Evolutionary conservation across 2,329 filamentous ascomycete genomes (phyloP).

Genomic region (Scorias spongiosa): DNA sequence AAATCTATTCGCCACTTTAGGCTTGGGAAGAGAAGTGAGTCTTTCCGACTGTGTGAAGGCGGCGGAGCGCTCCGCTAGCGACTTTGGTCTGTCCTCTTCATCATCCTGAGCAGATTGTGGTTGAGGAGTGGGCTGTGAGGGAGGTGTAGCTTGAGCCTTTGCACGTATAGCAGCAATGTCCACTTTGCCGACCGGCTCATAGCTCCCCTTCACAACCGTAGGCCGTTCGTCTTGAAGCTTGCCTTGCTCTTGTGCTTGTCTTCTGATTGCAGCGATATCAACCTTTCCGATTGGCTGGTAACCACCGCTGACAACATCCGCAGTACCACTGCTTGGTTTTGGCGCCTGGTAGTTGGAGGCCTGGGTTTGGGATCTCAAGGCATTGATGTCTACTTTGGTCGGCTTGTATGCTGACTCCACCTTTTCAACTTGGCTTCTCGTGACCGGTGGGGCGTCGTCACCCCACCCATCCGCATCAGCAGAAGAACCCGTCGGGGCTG

Average conservation of each 20-base stretch:
- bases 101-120: slow-evolving; percentile 26
- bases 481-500: slow-evolving; percentile 32
- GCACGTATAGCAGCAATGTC: slow-evolving; percentile 91
- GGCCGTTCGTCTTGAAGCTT: slow-evolving; percentile 57
- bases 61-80: slow-evolving; percentile 59
- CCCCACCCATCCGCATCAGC: slow-evolving; percentile 88
- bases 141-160: slow-evolving; percentile 49
- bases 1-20: slow-evolving; percentile 86
- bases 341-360: slow-evolving; percentile 44
- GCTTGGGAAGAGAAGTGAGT: slow-evolving; percentile 77
- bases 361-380: slow-evolving; percentile 59
- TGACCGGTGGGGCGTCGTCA: slow-evolving; percentile 78
- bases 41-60: slow-evolving; percentile 65
- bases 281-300: slow-evolving; percentile 95
- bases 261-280: slow-evolving; percentile 82
- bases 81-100: slow-evolving; percentile 37
- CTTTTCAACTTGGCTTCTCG: slow-evolving; percentile 76
- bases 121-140: slow-evolving; percentile 7
- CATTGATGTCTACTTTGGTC: slow-evolving; percentile 85
- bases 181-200: slow-evolving; percentile 90
- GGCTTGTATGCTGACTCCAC: slow-evolving; percentile 87
- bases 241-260: slow-evolving; percentile 50
- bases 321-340: slow-evolving; percentile 28
- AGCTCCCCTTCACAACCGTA: slow-evolving; percentile 74
- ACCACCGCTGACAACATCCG: slow-evolving; percentile 63